phyloP scores from a whole-genome alignment of 202 grass and related monocot genomes.

The Eragrostis tef region DNA sequence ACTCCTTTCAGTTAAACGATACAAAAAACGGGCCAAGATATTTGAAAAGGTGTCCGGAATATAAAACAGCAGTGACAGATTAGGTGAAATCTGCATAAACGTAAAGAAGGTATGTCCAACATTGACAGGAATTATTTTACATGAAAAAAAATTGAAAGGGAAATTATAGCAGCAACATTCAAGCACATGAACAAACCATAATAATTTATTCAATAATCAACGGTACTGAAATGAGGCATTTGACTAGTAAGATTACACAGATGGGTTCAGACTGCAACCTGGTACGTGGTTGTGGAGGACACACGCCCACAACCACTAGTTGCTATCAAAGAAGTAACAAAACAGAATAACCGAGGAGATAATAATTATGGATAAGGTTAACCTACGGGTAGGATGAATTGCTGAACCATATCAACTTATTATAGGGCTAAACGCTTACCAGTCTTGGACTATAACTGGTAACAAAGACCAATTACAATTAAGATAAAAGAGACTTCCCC shows the following conservation, averaged over 20 bases:
- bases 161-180: conserved; percentile 1
- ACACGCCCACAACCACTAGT: conserved; percentile 54
- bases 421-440: conserved; percentile 30
- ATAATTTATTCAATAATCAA: conserved; percentile 12
- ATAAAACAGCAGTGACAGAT: conserved; percentile 38
- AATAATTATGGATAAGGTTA: conserved; percentile 60
- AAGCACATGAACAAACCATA: background rate
- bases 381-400: conserved; percentile 46
- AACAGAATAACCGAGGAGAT: conserved; percentile 46
- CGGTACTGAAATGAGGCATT: conserved; percentile 29
- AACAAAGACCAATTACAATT: conserved; percentile 20
- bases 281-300: conserved; percentile 59
- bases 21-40: conserved; percentile 40
- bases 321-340: conserved; percentile 49
- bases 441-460: background rate
- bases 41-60: conserved; percentile 43
- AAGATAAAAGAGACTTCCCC: conserved; percentile 11
- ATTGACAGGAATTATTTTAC: conserved; percentile 31
- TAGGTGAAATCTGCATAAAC: conserved; percentile 34
- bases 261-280: conserved; percentile 46
- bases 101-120: background rate
- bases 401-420: conserved; percentile 49
- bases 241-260: conserved; percentile 42
- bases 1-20: background rate
- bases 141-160: background rate